phyloP scores from a whole-genome alignment of 2,329 filamentous ascomycete genomes.

The Paracorniculantispora psalliotae region DNA sequence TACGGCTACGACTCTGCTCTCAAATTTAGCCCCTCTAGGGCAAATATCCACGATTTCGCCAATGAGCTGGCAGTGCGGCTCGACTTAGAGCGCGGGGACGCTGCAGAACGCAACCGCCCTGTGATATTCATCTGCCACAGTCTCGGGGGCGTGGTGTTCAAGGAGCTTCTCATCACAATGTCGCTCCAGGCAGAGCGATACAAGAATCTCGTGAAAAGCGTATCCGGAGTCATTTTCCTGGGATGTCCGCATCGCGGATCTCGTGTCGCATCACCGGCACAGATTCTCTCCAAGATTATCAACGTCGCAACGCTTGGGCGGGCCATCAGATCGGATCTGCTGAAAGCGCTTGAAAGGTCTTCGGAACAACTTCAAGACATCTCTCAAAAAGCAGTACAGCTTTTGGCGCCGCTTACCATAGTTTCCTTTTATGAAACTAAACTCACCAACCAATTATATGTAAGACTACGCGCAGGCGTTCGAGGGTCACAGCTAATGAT shows the following conservation, averaged over 20 bases:
- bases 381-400: neutral
- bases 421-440: neutral
- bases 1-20: neutral
- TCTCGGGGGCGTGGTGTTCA: neutral
- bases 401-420: neutral
- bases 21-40: neutral
- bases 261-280: neutral
- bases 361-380: neutral
- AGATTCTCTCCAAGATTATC: neutral
- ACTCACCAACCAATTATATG: neutral
- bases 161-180: neutral
- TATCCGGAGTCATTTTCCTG: neutral
- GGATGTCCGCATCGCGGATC: neutral
- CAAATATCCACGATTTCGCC: neutral
- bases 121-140: neutral
- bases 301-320: neutral
- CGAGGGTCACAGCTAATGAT: neutral
- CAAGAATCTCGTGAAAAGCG: neutral
- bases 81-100: neutral
- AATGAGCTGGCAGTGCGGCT: neutral
- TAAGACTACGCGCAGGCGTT: neutral
- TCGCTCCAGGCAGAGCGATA: neutral
- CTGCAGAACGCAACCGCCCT: neutral
- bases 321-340: neutral
- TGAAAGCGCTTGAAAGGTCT: neutral